Evolutionary conservation across 2,329 filamentous ascomycete genomes (phyloP).

Genomic region (Arthroderma uncinatum): DNA sequence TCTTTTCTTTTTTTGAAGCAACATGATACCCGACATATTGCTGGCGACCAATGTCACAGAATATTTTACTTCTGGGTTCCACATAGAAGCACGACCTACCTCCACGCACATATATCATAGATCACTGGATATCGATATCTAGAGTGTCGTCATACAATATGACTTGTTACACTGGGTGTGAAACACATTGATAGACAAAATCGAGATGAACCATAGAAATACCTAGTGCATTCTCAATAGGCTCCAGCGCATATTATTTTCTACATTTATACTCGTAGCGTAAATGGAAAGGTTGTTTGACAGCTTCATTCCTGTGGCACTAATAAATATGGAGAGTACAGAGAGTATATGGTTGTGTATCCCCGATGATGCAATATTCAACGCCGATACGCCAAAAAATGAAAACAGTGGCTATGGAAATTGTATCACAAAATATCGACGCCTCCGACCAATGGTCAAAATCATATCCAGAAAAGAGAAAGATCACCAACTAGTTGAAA

Average conservation of each 20-base stretch:
- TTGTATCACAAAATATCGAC: neutral
- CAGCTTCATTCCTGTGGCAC: neutral
- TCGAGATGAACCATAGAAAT: neutral
- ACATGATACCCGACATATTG: constrained; percentile 5
- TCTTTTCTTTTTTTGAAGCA: neutral
- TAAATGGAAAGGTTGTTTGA: neutral
- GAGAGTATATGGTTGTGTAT: neutral
- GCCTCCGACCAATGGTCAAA: neutral
- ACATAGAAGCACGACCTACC: neutral
- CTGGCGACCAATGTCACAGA: neutral
- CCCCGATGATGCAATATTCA: neutral
- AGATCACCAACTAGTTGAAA: neutral
- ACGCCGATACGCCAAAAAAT: neutral
- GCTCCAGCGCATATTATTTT: neutral
- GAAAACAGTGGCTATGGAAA: neutral
- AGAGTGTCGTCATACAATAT: neutral
- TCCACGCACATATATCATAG: neutral
- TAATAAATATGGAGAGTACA: neutral
- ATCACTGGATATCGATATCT: neutral
- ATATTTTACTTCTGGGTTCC: neutral
- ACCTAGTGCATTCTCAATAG: neutral
- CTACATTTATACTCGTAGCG: neutral
- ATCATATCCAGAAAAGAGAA: neutral
- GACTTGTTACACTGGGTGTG: neutral
- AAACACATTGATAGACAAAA: neutral